Evolutionary conservation across 805 yeast species (phyloP).

Genomic region (Starmerella gropengiesseri): DNA sequence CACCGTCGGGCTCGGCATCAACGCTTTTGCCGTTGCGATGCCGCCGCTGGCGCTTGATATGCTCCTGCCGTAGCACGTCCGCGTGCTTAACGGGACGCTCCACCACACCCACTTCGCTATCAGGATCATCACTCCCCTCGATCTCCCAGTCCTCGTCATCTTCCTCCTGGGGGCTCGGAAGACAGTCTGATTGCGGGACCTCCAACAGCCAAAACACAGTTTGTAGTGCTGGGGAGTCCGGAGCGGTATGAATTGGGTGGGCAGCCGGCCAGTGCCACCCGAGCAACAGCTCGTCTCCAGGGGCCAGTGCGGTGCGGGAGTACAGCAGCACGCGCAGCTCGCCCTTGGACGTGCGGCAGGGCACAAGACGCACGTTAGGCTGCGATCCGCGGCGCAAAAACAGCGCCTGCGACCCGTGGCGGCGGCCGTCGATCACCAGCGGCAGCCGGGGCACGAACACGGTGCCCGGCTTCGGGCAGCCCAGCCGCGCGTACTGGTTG

Average conservation of each 20-base stretch:
- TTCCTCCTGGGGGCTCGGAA: not conserved
- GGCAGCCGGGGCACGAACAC: slow-evolving; percentile 45
- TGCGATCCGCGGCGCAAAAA: slow-evolving; percentile 66
- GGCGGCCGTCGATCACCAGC: slow-evolving; percentile 67
- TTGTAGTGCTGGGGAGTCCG: not conserved
- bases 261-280: slow-evolving; percentile 81
- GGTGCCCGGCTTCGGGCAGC: slow-evolving; percentile 59
- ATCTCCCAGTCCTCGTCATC: slow-evolving; percentile 18
- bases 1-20: slow-evolving; percentile 4
- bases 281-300: slow-evolving; percentile 63
- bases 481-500: slow-evolving; percentile 64
- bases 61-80: not conserved
- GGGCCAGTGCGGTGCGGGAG: slow-evolving; percentile 45
- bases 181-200: slow-evolving; percentile 1
- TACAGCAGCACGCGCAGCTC: slow-evolving; percentile 45
- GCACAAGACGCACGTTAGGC: slow-evolving; percentile 60
- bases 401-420: slow-evolving; percentile 62
- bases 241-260: slow-evolving; percentile 51
- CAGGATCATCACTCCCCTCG: no score
- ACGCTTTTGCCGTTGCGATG: not conserved
- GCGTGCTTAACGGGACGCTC: not conserved
- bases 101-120: not conserved
- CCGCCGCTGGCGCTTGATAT: not conserved
- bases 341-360: slow-evolving; percentile 31
- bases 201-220: slow-evolving; percentile 17